Evolutionary conservation across 768 basidiomycete genomes (phyloP).

Genomic region (Tulasnella calospora): DNA sequence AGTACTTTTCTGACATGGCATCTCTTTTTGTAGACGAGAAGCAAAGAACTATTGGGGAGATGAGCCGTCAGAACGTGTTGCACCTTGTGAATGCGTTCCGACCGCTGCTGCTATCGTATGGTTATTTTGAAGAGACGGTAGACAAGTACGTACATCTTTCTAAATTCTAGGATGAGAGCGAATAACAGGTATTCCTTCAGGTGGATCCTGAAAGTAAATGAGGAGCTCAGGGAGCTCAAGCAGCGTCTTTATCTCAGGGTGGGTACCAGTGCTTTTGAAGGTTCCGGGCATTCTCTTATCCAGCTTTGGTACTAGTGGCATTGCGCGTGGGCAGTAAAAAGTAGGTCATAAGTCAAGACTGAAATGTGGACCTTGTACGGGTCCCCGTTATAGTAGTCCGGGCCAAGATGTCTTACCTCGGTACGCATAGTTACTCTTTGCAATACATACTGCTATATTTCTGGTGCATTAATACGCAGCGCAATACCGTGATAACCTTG

Average conservation of each 20-base stretch:
- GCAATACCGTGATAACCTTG: not conserved
- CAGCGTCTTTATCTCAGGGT: not conserved
- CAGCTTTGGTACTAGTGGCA: not conserved
- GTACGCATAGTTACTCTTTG: too few species aligned
- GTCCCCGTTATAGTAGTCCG: too few species aligned
- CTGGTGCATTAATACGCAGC: not conserved
- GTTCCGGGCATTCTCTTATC: not conserved
- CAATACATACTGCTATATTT: too few species aligned
- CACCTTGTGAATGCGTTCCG: not conserved
- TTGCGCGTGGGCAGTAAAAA: slow-evolving; percentile 7
- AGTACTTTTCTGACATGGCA: too few species aligned
- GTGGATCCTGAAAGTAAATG: not conserved
- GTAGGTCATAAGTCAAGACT: not conserved
- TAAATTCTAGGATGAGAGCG: not conserved
- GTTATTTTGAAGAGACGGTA: slow-evolving; percentile 19
- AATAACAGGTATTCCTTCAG: not conserved
- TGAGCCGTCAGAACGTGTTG: not conserved
- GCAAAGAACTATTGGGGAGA: not conserved
- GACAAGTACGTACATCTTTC: not conserved
- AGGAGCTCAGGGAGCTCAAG: not conserved
- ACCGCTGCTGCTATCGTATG: slow-evolving; percentile 13
- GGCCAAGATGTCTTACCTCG: too few species aligned
- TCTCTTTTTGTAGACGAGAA: not conserved
- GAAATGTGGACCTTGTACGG: not conserved
- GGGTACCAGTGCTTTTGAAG: not conserved